These are phyloP conservation scores for Boletus rubroflammeus DNA, from an alignment of 768 basidiomycete species.

Conservation along the genomic window DNA sequence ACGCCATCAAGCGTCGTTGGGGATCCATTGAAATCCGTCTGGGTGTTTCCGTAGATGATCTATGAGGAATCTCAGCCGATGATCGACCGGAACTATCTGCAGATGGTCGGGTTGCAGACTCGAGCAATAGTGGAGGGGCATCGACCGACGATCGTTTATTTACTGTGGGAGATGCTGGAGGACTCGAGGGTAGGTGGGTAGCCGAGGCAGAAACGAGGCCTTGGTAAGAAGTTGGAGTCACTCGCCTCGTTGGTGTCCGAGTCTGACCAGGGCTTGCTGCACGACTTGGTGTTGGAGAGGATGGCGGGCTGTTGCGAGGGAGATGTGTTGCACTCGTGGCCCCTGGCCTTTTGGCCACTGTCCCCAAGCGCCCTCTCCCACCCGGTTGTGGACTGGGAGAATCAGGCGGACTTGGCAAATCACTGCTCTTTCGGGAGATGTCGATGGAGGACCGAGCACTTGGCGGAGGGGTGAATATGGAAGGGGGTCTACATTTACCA, in stretches of 20 bases:
- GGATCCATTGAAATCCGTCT: constrained; percentile 22
- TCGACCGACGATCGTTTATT: constrained; percentile 29
- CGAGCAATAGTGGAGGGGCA: constrained; percentile 13
- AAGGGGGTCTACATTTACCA: constrained; percentile 33
- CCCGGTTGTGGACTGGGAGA: constrained; percentile 45
- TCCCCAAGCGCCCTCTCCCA: constrained; percentile 35
- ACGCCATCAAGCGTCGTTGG: constrained; percentile 23
- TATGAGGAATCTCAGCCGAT: constrained; percentile 37
- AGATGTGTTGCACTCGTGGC: constrained; percentile 42
- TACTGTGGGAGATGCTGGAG: constrained; percentile 29
- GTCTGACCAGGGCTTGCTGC: constrained; percentile 41
- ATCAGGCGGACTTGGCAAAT: constrained; percentile 43
- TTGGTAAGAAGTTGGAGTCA: constrained; percentile 39
- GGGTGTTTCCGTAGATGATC: constrained; percentile 27
- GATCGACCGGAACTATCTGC: constrained; percentile 34
- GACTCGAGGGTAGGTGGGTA: constrained; percentile 45
- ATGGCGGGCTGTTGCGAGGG: constrained; percentile 36
- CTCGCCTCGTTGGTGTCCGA: constrained; percentile 40
- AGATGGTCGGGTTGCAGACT: constrained; percentile 19
- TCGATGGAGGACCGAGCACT: constrained; percentile 33
- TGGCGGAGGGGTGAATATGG: constrained; percentile 28
- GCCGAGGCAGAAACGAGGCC: constrained; percentile 47
- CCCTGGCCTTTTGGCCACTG: constrained; percentile 34
- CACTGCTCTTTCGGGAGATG: constrained; percentile 34
- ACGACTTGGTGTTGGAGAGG: constrained; percentile 38